Percentiles rank a stretch among this genome's conserved stretches.
Evolutionary conservation across 2,329 filamentous ascomycete species (phyloP).

Genomic region (Neopestalotiopsis clavispora): DNA sequence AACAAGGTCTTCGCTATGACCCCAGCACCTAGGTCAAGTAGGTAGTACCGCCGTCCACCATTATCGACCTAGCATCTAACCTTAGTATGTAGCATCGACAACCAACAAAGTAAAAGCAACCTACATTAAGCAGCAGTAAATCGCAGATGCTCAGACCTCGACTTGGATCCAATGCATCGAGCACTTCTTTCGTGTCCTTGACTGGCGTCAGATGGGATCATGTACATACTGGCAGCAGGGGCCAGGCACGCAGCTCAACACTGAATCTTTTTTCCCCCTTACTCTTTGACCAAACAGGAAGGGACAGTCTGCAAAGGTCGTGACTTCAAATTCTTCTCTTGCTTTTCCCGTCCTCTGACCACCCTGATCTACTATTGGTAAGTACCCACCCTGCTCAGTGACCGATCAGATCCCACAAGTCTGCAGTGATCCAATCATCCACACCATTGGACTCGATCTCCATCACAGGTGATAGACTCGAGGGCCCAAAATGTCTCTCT

Average conservation of each 20-base stretch:
- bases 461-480: slow-evolving; percentile 9
- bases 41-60: not conserved
- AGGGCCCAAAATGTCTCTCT: not conserved
- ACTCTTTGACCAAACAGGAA: not conserved
- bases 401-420: slow-evolving; percentile 4
- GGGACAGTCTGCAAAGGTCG: not conserved
- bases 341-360: slow-evolving; percentile 3
- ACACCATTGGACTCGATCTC: not conserved
- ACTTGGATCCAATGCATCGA: not conserved
- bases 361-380: slow-evolving; percentile 1
- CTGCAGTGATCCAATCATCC: not conserved
- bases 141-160: not conserved
- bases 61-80: not conserved
- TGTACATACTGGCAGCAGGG: not conserved
- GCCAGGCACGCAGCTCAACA: not conserved
- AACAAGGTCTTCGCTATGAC: slow-evolving; percentile 1
- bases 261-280: not conserved
- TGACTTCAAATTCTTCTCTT: not conserved
- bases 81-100: not conserved
- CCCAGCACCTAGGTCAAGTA: not conserved
- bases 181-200: no score
- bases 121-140: not conserved
- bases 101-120: not conserved
- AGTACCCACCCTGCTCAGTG: slow-evolving; percentile 1
- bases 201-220: not conserved